Percentiles rank a stretch among this genome's conserved stretches.
These are phyloP conservation scores for Candida berthetii DNA, from an alignment of 805 yeast species.

Conservation along the genomic window DNA sequence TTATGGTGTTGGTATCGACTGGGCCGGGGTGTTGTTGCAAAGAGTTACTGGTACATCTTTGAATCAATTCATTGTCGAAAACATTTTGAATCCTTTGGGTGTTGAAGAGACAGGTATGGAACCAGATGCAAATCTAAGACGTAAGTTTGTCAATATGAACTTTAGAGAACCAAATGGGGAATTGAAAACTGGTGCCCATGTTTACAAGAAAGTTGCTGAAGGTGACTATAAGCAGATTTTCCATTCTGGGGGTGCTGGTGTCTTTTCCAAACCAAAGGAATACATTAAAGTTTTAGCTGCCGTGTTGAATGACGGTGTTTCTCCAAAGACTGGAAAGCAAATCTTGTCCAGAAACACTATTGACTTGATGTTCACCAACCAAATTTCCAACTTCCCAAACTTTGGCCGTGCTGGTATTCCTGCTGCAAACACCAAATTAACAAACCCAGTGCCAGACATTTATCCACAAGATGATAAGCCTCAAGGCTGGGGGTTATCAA, in stretches of 20 bases:
- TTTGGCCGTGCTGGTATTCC: conserved; percentile 12
- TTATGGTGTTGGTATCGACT: conserved; percentile 29
- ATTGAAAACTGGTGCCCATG: conserved; percentile 6
- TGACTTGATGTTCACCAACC: conserved; percentile 25
- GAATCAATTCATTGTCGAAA: conserved; percentile 21
- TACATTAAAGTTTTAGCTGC: conserved; percentile 31
- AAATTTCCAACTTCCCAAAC: conserved; percentile 23
- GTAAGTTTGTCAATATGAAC: conserved; percentile 18
- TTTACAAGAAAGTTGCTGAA: conserved; percentile 4
- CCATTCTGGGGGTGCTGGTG: conserved; percentile 39
- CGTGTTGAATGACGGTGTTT: conserved; percentile 35
- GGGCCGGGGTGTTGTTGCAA: conserved; percentile 29
- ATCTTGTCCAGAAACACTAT: conserved; percentile 27
- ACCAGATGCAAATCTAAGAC: conserved; percentile 13
- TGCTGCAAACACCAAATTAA: conserved; percentile 7
- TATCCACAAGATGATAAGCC: conserved; percentile 19
- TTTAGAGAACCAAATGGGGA: conserved; percentile 12
- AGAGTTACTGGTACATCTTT: conserved; percentile 21
- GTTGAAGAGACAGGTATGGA: conserved; percentile 20
- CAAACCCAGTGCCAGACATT: conserved; percentile 12
- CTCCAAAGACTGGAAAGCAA: conserved; percentile 24
- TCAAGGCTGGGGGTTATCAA: conserved; percentile 27
- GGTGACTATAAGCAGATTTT: conserved; percentile 6
- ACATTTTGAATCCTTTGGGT: conserved; percentile 25
- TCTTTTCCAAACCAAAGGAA: conserved; percentile 32